Conservation (phyloP, 345 rosid species). For the Luvunga scandens region DNA sequence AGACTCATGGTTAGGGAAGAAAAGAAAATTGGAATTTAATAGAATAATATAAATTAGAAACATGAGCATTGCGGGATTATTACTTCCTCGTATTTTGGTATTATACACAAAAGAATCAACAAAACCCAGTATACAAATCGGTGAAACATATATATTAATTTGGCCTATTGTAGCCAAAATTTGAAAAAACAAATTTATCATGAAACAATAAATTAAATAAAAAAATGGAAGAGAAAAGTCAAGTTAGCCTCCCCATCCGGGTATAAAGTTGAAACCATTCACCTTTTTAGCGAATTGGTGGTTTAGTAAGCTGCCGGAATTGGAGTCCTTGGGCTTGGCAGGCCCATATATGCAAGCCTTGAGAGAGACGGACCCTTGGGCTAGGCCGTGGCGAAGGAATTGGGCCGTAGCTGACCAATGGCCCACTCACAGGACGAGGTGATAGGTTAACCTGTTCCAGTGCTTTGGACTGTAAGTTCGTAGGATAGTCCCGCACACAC, state of each 20-base stretch:
- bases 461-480: conserved; percentile 59
- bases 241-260: neutral
- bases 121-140: neutral
- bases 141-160: neutral
- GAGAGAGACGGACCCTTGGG: conserved; percentile 67
- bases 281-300: neutral
- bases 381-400: conserved; percentile 92
- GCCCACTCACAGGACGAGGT: conserved; percentile 52
- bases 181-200: neutral
- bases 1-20: no score
- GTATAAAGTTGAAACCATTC: neutral
- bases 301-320: conserved; percentile 19
- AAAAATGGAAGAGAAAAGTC: neutral
- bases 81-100: neutral
- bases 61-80: neutral
- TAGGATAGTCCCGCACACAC: conserved; percentile 84
- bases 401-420: conserved; percentile 44
- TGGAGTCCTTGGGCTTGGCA: conserved; percentile 63
- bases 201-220: neutral
- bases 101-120: conserved; percentile 5
- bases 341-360: conserved; percentile 71
- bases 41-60: neutral
- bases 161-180: neutral
- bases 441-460: conserved; percentile 84
- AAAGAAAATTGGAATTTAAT: neutral